phyloP scores from a whole-genome alignment of 202 grass and related monocot species.

The Carex arenaria region DNA sequence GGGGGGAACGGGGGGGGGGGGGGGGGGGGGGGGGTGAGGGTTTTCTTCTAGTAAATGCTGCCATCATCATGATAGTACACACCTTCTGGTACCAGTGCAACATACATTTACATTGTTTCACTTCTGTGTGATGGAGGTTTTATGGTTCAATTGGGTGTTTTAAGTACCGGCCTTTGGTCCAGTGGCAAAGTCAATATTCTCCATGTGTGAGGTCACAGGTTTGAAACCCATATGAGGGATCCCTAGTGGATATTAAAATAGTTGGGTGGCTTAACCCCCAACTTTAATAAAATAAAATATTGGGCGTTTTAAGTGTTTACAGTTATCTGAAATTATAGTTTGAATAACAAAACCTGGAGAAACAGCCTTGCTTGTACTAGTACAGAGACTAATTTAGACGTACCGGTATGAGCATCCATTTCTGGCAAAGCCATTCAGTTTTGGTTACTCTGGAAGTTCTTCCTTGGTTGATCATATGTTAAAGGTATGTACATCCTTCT shows the following conservation, averaged over 20 bases:
- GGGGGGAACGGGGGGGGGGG: background rate
- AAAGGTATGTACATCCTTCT: background rate
- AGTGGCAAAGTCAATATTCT: too few species aligned
- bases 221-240: too few species aligned
- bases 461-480: background rate
- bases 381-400: background rate
- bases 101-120: background rate
- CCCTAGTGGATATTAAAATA: too few species aligned
- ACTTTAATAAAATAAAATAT: background rate
- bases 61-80: background rate
- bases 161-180: too few species aligned
- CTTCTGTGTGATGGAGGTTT: background rate
- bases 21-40: background rate
- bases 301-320: background rate
- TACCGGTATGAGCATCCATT: background rate
- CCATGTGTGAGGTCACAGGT: too few species aligned
- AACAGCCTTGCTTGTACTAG: background rate
- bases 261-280: too few species aligned
- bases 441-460: background rate
- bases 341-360: background rate
- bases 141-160: background rate
- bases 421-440: background rate
- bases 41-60: background rate
- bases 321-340: background rate
- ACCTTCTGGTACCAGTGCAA: background rate